These are phyloP conservation scores for Ascochyta lentis DNA, from an alignment of 2,329 filamentous ascomycete genomes.

Conservation along the genomic window DNA sequence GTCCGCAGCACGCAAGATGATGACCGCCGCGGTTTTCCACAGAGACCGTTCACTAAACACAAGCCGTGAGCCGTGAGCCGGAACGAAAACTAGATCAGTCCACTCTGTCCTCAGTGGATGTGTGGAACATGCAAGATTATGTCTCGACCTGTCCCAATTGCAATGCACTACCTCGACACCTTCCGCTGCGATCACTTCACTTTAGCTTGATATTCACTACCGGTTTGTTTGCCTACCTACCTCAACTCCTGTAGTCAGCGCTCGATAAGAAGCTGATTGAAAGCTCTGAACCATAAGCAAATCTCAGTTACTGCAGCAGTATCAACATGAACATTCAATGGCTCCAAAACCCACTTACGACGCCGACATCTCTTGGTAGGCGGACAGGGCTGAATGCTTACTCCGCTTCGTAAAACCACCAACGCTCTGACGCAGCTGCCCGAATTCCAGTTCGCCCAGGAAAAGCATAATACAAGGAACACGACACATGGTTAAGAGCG, in stretches of 20 bases:
- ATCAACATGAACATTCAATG: background rate
- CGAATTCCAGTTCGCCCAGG: slow-evolving; percentile 13
- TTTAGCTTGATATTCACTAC: too few relatives aligned
- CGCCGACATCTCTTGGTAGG: background rate
- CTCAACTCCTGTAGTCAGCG: too few relatives aligned
- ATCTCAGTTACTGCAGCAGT: background rate
- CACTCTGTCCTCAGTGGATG: background rate
- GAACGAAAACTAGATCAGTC: background rate
- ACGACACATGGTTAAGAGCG: slow-evolving; percentile 37
- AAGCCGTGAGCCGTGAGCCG: background rate
- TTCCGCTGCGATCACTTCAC: too few relatives aligned
- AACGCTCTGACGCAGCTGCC: slow-evolving; percentile 10
- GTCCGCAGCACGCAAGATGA: background rate
- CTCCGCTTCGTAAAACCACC: background rate
- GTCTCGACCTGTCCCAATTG: background rate
- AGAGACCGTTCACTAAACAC: background rate
- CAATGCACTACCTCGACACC: too few relatives aligned
- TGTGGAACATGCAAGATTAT: background rate
- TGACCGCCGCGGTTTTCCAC: background rate
- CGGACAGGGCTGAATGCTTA: slow-evolving; percentile 12
- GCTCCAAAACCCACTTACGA: background rate
- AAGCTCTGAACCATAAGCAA: background rate
- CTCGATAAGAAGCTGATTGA: too few relatives aligned
- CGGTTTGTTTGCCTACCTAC: too few relatives aligned
- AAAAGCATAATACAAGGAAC: slow-evolving; percentile 20